These are phyloP conservation scores for Eimeria sp. DNA, from an alignment of 169 alveolate species.

Conservation along the genomic window DNA sequence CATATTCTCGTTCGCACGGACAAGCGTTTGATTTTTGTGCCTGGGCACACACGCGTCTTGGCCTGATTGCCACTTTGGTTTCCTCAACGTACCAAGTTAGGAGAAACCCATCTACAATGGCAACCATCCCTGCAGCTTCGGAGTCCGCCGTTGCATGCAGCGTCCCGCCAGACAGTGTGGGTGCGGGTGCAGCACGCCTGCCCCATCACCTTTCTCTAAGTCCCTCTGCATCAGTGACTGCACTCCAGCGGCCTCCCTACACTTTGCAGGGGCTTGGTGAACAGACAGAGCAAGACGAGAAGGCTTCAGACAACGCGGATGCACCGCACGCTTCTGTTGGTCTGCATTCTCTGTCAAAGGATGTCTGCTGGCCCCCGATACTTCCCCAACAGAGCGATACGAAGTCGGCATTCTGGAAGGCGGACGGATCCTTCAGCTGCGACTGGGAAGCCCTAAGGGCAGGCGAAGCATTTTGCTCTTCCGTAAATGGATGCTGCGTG, in stretches of 20 bases:
- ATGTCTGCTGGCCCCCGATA: conserved; percentile 31
- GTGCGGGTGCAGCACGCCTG: not conserved
- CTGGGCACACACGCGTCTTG: not conserved
- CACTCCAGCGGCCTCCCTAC: not conserved
- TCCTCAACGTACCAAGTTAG: not conserved
- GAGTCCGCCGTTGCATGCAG: not conserved
- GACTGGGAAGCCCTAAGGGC: conserved; percentile 64
- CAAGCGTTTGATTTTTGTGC: not conserved
- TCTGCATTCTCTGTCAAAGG: conserved; percentile 22
- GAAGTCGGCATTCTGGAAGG: conserved; percentile 38
- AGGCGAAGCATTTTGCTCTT: conserved; percentile 60
- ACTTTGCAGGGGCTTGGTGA: not conserved
- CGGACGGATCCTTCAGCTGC: conserved; percentile 66
- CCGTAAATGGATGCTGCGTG: conserved; percentile 30
- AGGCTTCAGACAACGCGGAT: not conserved
- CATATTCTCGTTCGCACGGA: not conserved
- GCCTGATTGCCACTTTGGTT: not conserved
- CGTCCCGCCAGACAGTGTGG: not conserved
- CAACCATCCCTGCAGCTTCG: not conserved
- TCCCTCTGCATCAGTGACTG: not conserved
- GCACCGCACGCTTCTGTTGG: not conserved
- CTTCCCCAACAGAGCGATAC: not conserved
- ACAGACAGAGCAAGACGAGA: not conserved
- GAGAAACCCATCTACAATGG: not conserved
- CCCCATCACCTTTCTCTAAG: not conserved